A percentile compares a stretch with the other conserved stretches of the same genome.
These are phyloP conservation scores for Cercospora berteroae DNA, from an alignment of 2,329 filamentous ascomycete genomes.

Conservation along the genomic window DNA sequence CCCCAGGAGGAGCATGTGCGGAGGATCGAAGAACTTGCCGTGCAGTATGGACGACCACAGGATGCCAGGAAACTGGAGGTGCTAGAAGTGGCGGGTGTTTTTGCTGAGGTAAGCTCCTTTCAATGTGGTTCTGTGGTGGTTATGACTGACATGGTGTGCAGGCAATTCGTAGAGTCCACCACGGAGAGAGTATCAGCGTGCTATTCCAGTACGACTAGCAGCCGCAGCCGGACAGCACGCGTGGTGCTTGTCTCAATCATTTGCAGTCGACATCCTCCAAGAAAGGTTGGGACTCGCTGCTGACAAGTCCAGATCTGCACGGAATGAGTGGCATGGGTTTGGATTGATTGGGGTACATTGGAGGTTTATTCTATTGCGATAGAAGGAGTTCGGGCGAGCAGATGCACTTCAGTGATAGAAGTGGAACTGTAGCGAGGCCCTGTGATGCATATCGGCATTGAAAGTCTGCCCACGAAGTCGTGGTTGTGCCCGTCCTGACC, in stretches of 20 bases:
- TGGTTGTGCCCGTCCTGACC: background rate
- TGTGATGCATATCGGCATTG: background rate
- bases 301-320: background rate
- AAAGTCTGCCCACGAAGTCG: background rate
- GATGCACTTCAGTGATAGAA: background rate
- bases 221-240: slow-evolving; percentile 14
- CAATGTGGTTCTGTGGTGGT: slow-evolving; percentile 4
- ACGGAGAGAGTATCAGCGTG: slow-evolving; percentile 95
- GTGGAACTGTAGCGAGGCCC: background rate
- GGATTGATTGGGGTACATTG: background rate
- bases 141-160: slow-evolving; percentile 33
- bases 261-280: slow-evolving; percentile 4
- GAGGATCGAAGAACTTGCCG: slow-evolving; percentile 25
- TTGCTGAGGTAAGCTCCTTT: slow-evolving; percentile 69
- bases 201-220: slow-evolving; percentile 78
- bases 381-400: background rate
- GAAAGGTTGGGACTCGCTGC: background rate
- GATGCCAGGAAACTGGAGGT: slow-evolving; percentile 71
- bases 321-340: slow-evolving; percentile 1
- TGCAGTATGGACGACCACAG: slow-evolving; percentile 56
- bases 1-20: slow-evolving; percentile 78
- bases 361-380: background rate
- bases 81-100: slow-evolving; percentile 81
- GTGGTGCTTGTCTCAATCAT: slow-evolving; percentile 3
- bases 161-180: slow-evolving; percentile 91